Evolutionary conservation across 106 monocot species (phyloP).

Genomic region (Phalaenopsis equestris): DNA sequence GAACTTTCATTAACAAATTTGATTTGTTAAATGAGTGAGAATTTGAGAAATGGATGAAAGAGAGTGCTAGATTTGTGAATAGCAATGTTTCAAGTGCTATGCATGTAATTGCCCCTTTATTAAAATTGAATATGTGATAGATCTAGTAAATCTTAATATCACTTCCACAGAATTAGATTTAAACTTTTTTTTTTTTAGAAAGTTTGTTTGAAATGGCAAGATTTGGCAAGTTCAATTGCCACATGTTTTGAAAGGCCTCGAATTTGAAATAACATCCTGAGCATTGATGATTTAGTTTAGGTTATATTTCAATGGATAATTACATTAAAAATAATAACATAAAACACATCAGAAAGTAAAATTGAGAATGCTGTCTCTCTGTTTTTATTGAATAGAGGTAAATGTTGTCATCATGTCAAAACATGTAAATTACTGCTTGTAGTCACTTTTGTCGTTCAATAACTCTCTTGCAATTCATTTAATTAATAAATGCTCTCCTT

Average conservation of each 20-base stretch:
- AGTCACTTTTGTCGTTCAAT: neutral
- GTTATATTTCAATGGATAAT: neutral
- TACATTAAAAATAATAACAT: neutral
- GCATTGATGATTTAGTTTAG: neutral
- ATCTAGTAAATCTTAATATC: neutral
- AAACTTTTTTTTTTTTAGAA: neutral
- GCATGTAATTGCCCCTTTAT: neutral
- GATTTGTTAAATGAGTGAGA: too few relatives aligned
- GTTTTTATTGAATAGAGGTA: neutral
- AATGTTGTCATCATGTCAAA: neutral
- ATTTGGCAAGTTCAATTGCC: neutral
- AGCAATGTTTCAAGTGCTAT: too few relatives aligned
- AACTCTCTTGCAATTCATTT: neutral
- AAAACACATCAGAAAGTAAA: neutral
- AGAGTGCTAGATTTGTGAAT: too few relatives aligned
- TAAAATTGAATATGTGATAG: neutral
- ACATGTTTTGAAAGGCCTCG: neutral
- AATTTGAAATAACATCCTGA: neutral
- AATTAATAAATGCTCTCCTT: neutral
- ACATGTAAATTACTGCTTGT: neutral
- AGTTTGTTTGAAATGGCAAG: neutral
- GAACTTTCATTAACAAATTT: too few relatives aligned
- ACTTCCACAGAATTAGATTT: neutral
- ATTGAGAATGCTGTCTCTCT: neutral
- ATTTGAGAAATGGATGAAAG: too few relatives aligned